These are phyloP conservation scores for Apiotrichum laibachii DNA, from an alignment of 1,284 basidiomycete species.

Conservation along the genomic window DNA sequence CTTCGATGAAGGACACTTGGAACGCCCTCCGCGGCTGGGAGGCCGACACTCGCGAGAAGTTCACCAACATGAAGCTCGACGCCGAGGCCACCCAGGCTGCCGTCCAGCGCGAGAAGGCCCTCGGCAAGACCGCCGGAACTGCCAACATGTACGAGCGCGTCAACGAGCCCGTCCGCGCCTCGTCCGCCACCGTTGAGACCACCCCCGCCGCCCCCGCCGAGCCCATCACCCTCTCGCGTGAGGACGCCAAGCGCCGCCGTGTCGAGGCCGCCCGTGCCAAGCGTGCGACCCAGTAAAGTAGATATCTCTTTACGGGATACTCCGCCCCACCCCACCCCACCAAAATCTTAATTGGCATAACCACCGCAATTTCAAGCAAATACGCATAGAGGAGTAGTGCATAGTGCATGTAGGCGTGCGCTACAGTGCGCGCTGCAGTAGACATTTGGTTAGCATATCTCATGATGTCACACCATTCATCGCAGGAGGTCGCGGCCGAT, in stretches of 20 bases:
- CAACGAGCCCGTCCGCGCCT: slow-evolving; percentile 4
- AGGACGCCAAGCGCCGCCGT: slow-evolving; percentile 9
- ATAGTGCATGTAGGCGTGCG: background rate
- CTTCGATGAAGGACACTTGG: slow-evolving; percentile 14
- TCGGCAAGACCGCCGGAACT: slow-evolving; percentile 1
- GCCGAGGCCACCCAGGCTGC: background rate
- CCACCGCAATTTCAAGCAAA: no score
- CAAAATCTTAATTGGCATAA: no score
- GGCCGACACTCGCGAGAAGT: background rate
- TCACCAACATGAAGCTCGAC: background rate
- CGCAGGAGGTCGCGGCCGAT: background rate
- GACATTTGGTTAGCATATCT: slow-evolving; percentile 1
- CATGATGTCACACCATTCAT: slow-evolving; percentile 7
- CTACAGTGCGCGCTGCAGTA: background rate
- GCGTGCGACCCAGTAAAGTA: background rate
- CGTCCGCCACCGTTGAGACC: slow-evolving; percentile 2
- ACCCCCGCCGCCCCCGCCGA: background rate
- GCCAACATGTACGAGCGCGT: slow-evolving; percentile 12
- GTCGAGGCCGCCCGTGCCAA: slow-evolving; percentile 16
- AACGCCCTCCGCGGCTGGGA: slow-evolving; percentile 3
- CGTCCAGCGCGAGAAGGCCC: background rate
- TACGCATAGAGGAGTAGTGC: background rate
- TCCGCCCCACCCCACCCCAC: no score
- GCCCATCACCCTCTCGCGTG: background rate
- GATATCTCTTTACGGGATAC: no score